Percentiles rank a stretch among this genome's conserved stretches.
These are phyloP conservation scores for Phytophthora rubi DNA, from an alignment of 352 stramenopile genomes.

Conservation along the genomic window DNA sequence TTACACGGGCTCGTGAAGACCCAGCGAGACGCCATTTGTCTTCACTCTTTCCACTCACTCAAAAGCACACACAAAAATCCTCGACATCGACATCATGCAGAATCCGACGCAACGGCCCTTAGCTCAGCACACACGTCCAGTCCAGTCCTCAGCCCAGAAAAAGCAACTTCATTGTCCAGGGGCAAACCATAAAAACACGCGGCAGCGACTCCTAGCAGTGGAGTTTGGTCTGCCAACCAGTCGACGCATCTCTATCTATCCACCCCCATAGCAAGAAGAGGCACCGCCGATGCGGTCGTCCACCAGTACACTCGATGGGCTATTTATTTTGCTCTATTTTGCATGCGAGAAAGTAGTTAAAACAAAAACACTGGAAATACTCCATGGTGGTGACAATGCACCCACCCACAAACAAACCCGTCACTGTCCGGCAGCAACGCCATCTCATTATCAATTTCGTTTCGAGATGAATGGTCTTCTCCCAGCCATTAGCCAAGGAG, in stretches of 20 bases:
- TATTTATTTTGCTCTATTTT: constrained; percentile 47
- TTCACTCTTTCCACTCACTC: constrained; percentile 2
- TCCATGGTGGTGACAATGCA: constrained; percentile 16
- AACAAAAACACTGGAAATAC: constrained; percentile 35
- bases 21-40: constrained; percentile 7
- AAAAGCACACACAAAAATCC: constrained; percentile 14
- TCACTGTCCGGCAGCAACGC: neutral
- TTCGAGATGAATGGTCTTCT: neutral
- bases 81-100: constrained; percentile 8
- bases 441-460: constrained; percentile 15
- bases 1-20: constrained; percentile 57
- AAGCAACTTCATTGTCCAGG: constrained; percentile 21
- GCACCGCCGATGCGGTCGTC: constrained; percentile 15
- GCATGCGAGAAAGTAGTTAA: constrained; percentile 35
- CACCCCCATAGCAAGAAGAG: constrained; percentile 29
- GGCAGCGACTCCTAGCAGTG: constrained; percentile 27
- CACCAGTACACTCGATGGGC: constrained; percentile 23
- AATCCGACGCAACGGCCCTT: constrained; percentile 11
- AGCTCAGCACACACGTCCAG: constrained; percentile 15
- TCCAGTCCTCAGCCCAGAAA: constrained; percentile 27
- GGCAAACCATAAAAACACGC: constrained; percentile 32
- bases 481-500: constrained; percentile 25
- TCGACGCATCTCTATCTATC: constrained; percentile 23
- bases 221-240: constrained; percentile 19
- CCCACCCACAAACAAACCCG: constrained; percentile 12